Evolutionary conservation across 2,329 filamentous ascomycete genomes (phyloP), one percentile per base, ranked within the genome.

Genomic region (Pyrenochaeta sp.): DNA sequence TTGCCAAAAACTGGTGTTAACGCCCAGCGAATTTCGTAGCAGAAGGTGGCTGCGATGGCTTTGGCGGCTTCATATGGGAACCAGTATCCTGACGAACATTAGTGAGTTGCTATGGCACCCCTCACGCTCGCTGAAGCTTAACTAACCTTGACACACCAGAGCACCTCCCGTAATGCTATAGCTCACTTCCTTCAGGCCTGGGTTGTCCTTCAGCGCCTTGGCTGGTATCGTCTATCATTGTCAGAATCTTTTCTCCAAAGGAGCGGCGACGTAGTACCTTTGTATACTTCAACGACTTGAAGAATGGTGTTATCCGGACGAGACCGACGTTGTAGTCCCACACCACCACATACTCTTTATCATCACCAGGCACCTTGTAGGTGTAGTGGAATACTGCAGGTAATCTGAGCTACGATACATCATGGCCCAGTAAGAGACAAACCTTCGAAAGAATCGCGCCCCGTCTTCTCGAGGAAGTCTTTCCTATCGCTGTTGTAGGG

Each of bases 301-400:
- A 97, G 67, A 97, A 89, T 19, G 91, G 88, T 2, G 92, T 96
- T 72, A 96, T 95, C 50, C 93, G 86, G 51, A 97, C 92, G 20
- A 97, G 85, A 7, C 94, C 94, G 50, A 93, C 84, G 60, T 95
- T 93, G 75, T 96, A 96, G 71, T 99, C 94, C 94, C 94, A 99
- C 83, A 96, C 91, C 48, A 97, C 85, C 1, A 82, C 83, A 68
- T 88, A 92, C 38, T 82, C 78, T 51, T 78, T 80, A 2, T 86
- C 80, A 1, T 69, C 82, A 8, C 79, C 83, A 0, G 88, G 88
- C 3, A 87, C 68, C 56, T 79, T 82, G 77, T 95, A 96, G 23
- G 83, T 84, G 71, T 96, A 97, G 60, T 91, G 84, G 68, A 92
- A 92, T 18, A 90, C 89, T 94, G 27, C n/a, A 27, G 28, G 60